A percentile compares a stretch with the other conserved stretches of the same genome.
These are phyloP conservation scores for Bacterosira constricta DNA, from an alignment of 108 stramenopile genomes.

Conservation along the genomic window DNA sequence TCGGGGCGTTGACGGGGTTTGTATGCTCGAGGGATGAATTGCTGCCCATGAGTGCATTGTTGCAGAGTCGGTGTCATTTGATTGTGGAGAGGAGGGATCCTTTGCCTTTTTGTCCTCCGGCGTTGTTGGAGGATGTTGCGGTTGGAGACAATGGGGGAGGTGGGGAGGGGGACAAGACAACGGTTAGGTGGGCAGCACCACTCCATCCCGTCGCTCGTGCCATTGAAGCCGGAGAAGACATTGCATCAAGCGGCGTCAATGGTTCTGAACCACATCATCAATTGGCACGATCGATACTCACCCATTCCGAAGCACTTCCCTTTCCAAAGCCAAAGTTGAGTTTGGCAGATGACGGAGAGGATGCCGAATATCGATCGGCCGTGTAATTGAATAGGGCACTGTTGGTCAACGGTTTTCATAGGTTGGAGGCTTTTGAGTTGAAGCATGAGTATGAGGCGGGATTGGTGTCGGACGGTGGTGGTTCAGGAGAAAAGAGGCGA, in stretches of 20 bases:
- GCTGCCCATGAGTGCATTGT: constrained; percentile 77
- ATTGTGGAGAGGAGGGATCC: constrained; percentile 86
- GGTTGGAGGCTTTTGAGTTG: constrained; percentile 86
- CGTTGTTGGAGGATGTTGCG: constrained; percentile 64
- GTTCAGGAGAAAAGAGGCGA: constrained; percentile 3
- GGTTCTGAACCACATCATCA: constrained; percentile 23
- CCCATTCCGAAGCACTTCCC: constrained; percentile 55
- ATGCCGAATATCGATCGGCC: constrained; percentile 39
- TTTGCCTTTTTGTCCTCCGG: constrained; percentile 73
- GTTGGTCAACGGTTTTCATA: constrained; percentile 83
- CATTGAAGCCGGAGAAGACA: constrained; percentile 48
- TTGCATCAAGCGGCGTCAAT: constrained; percentile 18
- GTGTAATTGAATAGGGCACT: constrained; percentile 88
- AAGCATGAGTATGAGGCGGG: constrained; percentile 77
- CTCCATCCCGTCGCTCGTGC: constrained; percentile 44
- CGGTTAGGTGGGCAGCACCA: constrained; percentile 79
- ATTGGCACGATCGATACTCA: constrained; percentile 34
- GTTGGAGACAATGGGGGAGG: constrained; percentile 10
- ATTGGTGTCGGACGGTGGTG: constrained; percentile 9
- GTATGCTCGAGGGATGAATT: constrained; percentile 50
- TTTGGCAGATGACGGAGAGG: constrained; percentile 49
- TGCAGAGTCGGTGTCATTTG: constrained; percentile 85
- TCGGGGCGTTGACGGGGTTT: constrained; percentile 63
- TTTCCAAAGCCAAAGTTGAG: constrained; percentile 80
- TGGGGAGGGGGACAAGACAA: constrained; percentile 19